Percentiles rank a stretch among this genome's conserved stretches.
phyloP scores from a whole-genome alignment of 73 alveolate genomes.

The Symbiodinium natans region DNA sequence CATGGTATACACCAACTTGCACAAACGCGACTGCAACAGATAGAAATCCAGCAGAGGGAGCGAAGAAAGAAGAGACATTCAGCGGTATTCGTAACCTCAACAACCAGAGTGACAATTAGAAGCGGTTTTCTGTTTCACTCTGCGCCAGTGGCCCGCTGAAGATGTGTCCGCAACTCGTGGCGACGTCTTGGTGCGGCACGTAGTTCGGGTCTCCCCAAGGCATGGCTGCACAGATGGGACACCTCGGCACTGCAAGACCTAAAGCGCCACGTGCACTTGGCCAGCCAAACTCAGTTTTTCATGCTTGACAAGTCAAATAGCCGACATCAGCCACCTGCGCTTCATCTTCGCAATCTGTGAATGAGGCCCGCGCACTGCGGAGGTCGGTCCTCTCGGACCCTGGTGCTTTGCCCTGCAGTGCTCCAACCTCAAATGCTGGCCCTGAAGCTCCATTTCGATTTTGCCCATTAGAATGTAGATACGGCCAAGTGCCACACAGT shows the following conservation, averaged over 20 bases:
- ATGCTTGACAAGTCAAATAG: too few species aligned
- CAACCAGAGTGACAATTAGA: background rate
- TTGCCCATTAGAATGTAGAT: too few species aligned
- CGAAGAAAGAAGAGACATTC: background rate
- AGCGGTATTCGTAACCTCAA: background rate
- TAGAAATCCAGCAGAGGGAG: background rate
- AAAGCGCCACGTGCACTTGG: too few species aligned
- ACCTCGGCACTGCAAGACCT: too few species aligned
- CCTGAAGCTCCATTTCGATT: too few species aligned
- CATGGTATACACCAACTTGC: too few species aligned
- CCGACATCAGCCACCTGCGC: too few species aligned
- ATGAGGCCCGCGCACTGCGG: constrained; percentile 23
- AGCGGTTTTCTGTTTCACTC: too few species aligned
- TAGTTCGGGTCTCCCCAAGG: constrained; percentile 92
- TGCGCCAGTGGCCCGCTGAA: too few species aligned
- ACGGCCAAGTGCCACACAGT: background rate
- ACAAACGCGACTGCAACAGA: background rate
- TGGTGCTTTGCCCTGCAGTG: constrained; percentile 73
- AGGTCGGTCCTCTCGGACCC: constrained; percentile 45
- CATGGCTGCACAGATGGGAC: constrained; percentile 87
- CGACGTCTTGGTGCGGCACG: background rate
- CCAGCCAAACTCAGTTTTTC: too few species aligned
- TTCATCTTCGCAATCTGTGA: too few species aligned
- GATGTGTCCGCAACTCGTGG: too few species aligned
- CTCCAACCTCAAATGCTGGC: constrained; percentile 52